Conservation (phyloP, 129 eudicot genomes). For the Centaurea solstitialis region DNA sequence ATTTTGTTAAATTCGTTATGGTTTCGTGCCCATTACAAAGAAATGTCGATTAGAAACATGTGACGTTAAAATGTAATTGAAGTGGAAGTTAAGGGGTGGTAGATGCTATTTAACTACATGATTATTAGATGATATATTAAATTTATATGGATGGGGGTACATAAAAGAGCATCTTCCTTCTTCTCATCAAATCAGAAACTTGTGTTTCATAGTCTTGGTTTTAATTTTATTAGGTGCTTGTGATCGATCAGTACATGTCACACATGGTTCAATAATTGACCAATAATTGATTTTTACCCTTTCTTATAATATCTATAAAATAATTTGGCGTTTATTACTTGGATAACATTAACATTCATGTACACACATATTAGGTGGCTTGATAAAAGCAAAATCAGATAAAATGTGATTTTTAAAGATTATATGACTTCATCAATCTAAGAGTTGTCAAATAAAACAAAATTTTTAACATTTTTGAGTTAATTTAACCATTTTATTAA, state of each 20-base stretch:
- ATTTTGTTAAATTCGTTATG: background rate
- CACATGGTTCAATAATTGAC: conserved; percentile 41
- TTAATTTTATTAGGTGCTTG: conserved; percentile 36
- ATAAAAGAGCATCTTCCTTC: conserved; percentile 23
- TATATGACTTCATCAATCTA: too few species aligned
- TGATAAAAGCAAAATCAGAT: background rate
- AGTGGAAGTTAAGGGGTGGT: background rate
- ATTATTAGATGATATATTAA: background rate
- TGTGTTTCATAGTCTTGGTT: conserved; percentile 22
- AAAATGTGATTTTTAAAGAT: background rate
- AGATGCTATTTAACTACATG: background rate
- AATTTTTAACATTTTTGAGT: too few species aligned
- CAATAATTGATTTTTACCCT: background rate
- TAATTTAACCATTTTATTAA: too few species aligned
- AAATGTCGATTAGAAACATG: background rate
- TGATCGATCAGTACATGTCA: conserved; percentile 29
- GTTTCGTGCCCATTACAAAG: background rate
- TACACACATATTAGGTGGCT: background rate
- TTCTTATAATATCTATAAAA: background rate
- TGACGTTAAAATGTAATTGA: background rate
- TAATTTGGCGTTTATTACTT: background rate
- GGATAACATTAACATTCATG: background rate
- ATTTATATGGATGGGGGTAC: too few species aligned
- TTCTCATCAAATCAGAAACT: background rate
- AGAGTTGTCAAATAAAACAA: too few species aligned